phyloP scores from a whole-genome alignment of 768 basidiomycete genomes.

The Mycena latifolia region DNA sequence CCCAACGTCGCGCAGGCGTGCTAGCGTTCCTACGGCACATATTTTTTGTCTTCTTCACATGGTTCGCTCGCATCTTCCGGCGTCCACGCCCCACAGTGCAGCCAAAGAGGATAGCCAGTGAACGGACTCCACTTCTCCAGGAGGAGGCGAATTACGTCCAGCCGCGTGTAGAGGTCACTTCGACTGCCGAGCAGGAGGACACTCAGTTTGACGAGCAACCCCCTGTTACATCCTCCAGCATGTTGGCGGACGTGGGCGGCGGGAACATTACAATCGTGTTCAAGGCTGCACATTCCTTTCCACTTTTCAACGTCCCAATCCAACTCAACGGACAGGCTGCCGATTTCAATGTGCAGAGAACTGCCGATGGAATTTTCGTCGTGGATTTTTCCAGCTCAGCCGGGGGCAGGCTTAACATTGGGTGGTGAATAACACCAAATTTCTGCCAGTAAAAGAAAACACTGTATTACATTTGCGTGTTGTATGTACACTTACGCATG shows the following conservation, averaged over 20 bases:
- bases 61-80: constrained; percentile 22
- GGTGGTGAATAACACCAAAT: constrained; percentile 29
- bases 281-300: constrained; percentile 15
- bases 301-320: constrained; percentile 34
- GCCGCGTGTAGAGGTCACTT: constrained; percentile 8
- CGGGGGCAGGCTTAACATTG: constrained; percentile 43
- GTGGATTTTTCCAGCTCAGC: constrained; percentile 39
- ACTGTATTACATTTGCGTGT: too few relatives aligned
- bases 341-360: constrained; percentile 34
- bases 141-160: constrained; percentile 1
- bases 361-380: constrained; percentile 33
- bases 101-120: constrained; percentile 7
- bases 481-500: constrained; percentile 7
- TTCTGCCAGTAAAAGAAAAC: too few relatives aligned
- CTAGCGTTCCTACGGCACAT: constrained; percentile 11
- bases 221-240: background rate
- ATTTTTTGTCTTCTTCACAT: constrained; percentile 17
- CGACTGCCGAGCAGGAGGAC: background rate
- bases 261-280: constrained; percentile 35
- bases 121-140: constrained; percentile 31
- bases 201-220: background rate
- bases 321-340: constrained; percentile 44
- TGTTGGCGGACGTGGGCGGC: constrained; percentile 36
- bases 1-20: constrained; percentile 12
- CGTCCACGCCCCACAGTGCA: constrained; percentile 6